These are phyloP conservation scores for Rauvolfia tetraphylla DNA, from an alignment of 257 asterid species.

Conservation along the genomic window DNA sequence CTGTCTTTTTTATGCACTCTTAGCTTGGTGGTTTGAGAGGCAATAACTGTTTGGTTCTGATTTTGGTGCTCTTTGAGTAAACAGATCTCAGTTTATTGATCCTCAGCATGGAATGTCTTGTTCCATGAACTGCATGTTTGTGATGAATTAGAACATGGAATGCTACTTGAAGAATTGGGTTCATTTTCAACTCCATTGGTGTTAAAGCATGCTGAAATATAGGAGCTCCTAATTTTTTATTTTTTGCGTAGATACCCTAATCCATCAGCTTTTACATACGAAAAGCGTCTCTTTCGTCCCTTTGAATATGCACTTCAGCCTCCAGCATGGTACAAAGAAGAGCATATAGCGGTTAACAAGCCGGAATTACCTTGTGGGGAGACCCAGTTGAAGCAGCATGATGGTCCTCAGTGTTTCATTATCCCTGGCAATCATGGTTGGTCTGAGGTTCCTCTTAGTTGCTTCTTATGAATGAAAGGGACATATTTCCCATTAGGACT, in stretches of 20 bases:
- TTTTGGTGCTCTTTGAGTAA: background rate
- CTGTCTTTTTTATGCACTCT: background rate
- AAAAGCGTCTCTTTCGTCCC: constrained; percentile 87
- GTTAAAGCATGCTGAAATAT: background rate
- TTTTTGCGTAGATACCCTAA: constrained; percentile 75
- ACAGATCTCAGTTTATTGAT: background rate
- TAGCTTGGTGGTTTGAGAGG: background rate
- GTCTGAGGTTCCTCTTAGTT: constrained; percentile 17
- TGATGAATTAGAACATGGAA: constrained; percentile 1
- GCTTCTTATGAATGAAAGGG: background rate
- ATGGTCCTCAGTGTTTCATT: constrained; percentile 92
- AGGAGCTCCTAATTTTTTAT: constrained; percentile 14
- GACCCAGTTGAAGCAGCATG: constrained; percentile 60
- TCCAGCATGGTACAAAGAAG: constrained; percentile 81
- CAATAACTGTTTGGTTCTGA: background rate
- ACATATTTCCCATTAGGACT: background rate
- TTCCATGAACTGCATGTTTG: background rate
- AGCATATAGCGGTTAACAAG: constrained; percentile 83
- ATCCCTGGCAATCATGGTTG: constrained; percentile 99
- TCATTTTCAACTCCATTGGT: background rate
- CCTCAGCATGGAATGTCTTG: background rate
- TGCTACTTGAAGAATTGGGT: constrained; percentile 3
- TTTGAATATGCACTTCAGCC: constrained; percentile 98
- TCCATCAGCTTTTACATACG: constrained; percentile 91
- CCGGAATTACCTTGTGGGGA: constrained; percentile 83